These are phyloP conservation scores for Aspergillus pseudoviridinutans DNA, from an alignment of 2,329 filamentous ascomycete species.

Conservation along the genomic window DNA sequence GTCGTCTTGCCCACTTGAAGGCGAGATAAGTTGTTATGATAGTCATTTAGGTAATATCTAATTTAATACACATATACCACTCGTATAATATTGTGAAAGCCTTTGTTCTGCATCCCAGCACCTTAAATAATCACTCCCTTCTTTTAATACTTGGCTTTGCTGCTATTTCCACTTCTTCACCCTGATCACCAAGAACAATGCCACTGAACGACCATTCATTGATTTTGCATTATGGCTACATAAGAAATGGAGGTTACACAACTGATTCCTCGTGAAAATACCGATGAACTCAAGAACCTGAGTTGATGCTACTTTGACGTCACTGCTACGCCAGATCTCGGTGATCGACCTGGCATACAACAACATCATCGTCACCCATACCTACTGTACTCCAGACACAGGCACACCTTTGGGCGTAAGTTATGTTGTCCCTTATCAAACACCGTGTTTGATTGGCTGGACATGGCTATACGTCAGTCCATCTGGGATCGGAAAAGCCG, in stretches of 20 bases:
- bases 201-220: background rate
- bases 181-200: background rate
- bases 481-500: background rate
- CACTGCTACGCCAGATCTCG: constrained; percentile 9
- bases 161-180: background rate
- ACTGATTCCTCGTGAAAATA: background rate
- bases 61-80: background rate
- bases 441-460: background rate
- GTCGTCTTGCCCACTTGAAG: background rate
- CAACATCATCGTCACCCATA: background rate
- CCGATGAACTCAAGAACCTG: background rate
- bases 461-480: background rate
- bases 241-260: background rate
- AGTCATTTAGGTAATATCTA: background rate
- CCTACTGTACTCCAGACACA: background rate
- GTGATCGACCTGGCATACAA: background rate
- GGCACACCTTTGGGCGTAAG: too few relatives aligned
- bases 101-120: background rate
- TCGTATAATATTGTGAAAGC: background rate
- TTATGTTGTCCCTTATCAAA: background rate
- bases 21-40: background rate
- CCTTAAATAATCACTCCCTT: too few relatives aligned
- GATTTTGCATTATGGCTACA: background rate
- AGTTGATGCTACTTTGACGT: constrained; percentile 7
- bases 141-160: background rate